These are phyloP conservation scores for Penicillium sp. DNA, from an alignment of 2,329 filamentous ascomycete species.

Conservation along the genomic window DNA sequence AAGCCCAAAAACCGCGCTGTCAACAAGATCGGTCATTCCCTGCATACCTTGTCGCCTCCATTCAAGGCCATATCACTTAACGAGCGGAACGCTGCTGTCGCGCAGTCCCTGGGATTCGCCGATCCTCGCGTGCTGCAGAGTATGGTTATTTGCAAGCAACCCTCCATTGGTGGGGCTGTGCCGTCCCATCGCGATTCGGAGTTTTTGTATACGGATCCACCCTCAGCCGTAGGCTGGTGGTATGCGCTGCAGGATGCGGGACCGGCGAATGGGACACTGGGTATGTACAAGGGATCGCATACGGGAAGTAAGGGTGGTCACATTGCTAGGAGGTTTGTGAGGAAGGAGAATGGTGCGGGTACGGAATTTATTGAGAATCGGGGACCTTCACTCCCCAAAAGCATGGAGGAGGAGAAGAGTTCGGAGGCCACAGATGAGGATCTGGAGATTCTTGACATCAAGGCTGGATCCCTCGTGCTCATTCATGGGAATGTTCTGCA, in stretches of 20 bases:
- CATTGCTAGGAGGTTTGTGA: conserved; percentile 72
- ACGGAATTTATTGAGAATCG: conserved; percentile 72
- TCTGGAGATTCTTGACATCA: conserved; percentile 82
- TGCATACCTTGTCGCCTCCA: conserved; percentile 67
- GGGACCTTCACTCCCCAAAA: conserved; percentile 63
- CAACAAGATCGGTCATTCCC: conserved; percentile 82
- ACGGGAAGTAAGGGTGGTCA: conserved; percentile 57
- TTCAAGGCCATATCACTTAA: conserved; percentile 58
- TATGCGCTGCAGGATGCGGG: conserved; percentile 94
- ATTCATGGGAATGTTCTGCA: conserved; percentile 96
- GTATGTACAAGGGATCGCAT: conserved; percentile 82
- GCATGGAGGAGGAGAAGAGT: conserved; percentile 46
- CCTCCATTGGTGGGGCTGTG: conserved; percentile 89
- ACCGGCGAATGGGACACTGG: conserved; percentile 80
- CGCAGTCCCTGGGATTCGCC: conserved; percentile 67
- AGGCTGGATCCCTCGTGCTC: conserved; percentile 83
- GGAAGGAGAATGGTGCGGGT: conserved; percentile 53
- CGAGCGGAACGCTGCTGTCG: conserved; percentile 61
- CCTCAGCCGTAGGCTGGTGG: conserved; percentile 93
- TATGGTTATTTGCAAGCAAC: conserved; percentile 99
- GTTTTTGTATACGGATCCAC: conserved; percentile 86
- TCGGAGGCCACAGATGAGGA: conserved; percentile 40
- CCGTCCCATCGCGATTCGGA: conserved; percentile 89
- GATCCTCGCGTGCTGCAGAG: conserved; percentile 83
- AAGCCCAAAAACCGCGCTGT: conserved; percentile 83